Percentiles rank a stretch among this genome's conserved stretches.
Conservation (phyloP, 768 basidiomycete species). For the Strobilomyces confusus region DNA sequence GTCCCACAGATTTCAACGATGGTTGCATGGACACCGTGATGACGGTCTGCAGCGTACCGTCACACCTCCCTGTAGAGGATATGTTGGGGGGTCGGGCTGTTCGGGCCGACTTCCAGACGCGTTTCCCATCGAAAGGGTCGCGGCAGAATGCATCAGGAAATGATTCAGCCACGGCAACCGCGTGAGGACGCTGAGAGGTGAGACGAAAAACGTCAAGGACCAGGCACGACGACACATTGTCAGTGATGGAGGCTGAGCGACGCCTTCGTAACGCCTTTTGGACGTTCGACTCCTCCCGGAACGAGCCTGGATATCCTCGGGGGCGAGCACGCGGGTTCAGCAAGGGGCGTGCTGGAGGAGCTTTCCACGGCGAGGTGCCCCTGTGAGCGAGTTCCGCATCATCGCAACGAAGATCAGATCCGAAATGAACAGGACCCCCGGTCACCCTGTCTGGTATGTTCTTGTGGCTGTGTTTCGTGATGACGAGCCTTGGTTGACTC, state of each 20-base stretch:
- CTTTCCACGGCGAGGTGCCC: slow-evolving; percentile 30
- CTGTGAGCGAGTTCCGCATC: slow-evolving; percentile 24
- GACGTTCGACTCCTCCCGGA: slow-evolving; percentile 5
- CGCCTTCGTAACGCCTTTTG: slow-evolving; percentile 1
- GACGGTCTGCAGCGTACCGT: slow-evolving; percentile 2
- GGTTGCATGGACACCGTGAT: slow-evolving; percentile 10
- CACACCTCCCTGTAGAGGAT: slow-evolving; percentile 3
- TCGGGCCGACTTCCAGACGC: slow-evolving; percentile 10
- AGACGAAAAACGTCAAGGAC: slow-evolving; percentile 6
- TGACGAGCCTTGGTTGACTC: neutral
- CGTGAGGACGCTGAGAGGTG: neutral
- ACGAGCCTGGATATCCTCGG: slow-evolving; percentile 20
- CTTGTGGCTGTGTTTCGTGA: slow-evolving; percentile 20
- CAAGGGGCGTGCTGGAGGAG: slow-evolving; percentile 12
- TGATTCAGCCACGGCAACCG: neutral
- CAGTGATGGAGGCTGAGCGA: slow-evolving; percentile 15
- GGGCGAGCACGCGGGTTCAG: slow-evolving; percentile 5
- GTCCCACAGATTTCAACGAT: slow-evolving; percentile 9
- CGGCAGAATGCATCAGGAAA: slow-evolving; percentile 3
- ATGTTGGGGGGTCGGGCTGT: neutral
- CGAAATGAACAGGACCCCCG: slow-evolving; percentile 15
- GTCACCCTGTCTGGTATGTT: neutral
- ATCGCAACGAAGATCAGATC: slow-evolving; percentile 28
- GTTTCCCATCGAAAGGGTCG: slow-evolving; percentile 22
- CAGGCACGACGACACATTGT: slow-evolving; percentile 16